Percentiles rank a stretch among this genome's conserved stretches.
Evolutionary conservation across 2,329 filamentous ascomycete genomes (phyloP).

Genomic region (Chaetomiaceae sp.): DNA sequence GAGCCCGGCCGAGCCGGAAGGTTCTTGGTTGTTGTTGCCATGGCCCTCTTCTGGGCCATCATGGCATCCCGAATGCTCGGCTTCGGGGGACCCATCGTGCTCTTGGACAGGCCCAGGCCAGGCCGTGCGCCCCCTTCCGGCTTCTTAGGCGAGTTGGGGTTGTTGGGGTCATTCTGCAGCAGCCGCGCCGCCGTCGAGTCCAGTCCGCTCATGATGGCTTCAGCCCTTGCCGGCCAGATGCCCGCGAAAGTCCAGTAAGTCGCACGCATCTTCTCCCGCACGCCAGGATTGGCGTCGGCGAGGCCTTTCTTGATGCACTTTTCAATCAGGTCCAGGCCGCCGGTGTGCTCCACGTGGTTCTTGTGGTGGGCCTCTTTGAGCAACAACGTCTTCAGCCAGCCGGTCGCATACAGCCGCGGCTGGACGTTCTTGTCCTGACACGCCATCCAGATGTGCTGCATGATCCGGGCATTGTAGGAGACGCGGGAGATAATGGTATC

Average conservation of each 20-base stretch:
- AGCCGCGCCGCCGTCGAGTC: conserved; percentile 75
- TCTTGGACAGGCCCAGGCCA: conserved; percentile 59
- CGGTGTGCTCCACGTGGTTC: conserved; percentile 75
- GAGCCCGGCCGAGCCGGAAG: conserved; percentile 57
- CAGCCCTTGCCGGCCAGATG: conserved; percentile 74
- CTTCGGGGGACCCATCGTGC: conserved; percentile 54
- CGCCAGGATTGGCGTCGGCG: conserved; percentile 82
- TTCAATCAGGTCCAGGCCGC: conserved; percentile 76
- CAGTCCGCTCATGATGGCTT: conserved; percentile 72
- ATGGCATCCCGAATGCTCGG: conserved; percentile 77
- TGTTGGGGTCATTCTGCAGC: conserved; percentile 77
- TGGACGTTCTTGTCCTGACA: conserved; percentile 92
- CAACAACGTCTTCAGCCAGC: conserved; percentile 81
- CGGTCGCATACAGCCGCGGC: conserved; percentile 70
- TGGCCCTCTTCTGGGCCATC: conserved; percentile 70
- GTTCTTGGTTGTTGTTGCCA: conserved; percentile 47
- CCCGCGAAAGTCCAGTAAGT: conserved; percentile 81
- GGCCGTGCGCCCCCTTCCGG: conserved; percentile 47
- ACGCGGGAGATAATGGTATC: conserved; percentile 74
- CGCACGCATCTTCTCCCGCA: conserved; percentile 78
- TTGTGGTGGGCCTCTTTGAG: conserved; percentile 75
- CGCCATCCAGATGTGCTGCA: conserved; percentile 80
- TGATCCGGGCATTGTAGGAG: conserved; percentile 72
- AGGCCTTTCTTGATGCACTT: conserved; percentile 87
- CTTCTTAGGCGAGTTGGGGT: conserved; percentile 66